Base-by-base conservation (phyloP, 345 rosid genomes). In the Passiflora organensis region DNA sequence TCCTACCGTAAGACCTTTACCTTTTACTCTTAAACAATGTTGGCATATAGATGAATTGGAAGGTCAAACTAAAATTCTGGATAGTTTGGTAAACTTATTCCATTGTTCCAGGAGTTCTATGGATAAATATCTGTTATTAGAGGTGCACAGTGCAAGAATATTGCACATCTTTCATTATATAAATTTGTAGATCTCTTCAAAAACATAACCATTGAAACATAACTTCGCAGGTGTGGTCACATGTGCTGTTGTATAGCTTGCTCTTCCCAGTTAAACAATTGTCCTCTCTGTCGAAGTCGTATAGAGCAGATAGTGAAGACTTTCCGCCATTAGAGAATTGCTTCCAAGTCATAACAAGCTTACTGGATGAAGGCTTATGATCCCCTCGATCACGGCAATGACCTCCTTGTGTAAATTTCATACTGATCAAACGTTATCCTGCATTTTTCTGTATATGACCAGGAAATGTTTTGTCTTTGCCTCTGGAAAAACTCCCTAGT, bases 171-270 rank as follows among this genome's bases (percentile, higher is more conserved):
- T 41, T 41, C 13, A 15, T 41, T 6, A 3, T 1, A 15, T 15
- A 34, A 16, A 12, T 10, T 37, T 37, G 41, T 37, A 13, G 48
- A 18, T 11, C 22, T 12, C 1, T 0, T 38, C 48, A n/a, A n/a
- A n/a, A n/a, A n/a, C n/a, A n/a, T n/a, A n/a, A 22, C 16, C 41
- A 13, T 21, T 60, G 39, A 51, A 21, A 16, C 20, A 63, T 23
- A 48, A 48, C 37, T 62, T 59, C 57, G 75, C 77, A 93, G 95
- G 81, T 93, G 99, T 65, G 99, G 94, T 53, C 99, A 89, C 70
- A 84, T 93, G 99, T 93, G 99, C 69, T 82, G 96, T 59, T 93
- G 99, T 71, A 77, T 58, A 11, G 10, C 84, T 19, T 93, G 99
- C 72, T 78, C 85, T 47, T 82, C 78, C 0, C 87, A 81, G 47